Evolutionary conservation across 2,329 filamentous ascomycete genomes (phyloP).

Genomic region (Monilinia vaccinii-corymbosi): DNA sequence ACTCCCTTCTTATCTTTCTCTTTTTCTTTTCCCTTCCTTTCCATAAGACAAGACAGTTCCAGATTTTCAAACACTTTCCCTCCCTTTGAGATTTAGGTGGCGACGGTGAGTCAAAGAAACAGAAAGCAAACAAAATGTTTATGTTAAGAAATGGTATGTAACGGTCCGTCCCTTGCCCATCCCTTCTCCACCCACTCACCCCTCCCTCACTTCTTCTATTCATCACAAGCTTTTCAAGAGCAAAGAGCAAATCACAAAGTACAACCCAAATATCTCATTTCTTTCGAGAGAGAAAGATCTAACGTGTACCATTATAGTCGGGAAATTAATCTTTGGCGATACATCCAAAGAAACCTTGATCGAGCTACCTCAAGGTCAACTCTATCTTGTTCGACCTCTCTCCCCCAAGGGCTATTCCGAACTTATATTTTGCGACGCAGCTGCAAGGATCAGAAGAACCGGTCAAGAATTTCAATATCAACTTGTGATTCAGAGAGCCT

Average conservation of each 20-base stretch:
- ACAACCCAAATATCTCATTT: neutral
- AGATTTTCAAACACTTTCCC: neutral
- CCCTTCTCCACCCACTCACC: neutral
- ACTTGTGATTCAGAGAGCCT: conserved; percentile 89
- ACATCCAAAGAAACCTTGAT: conserved; percentile 76
- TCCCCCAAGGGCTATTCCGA: conserved; percentile 98
- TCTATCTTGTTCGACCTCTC: conserved; percentile 90
- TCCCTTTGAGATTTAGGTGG: neutral
- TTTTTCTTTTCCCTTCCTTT: neutral
- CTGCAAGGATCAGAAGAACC: conserved; percentile 83
- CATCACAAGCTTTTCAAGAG: neutral
- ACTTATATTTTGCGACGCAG: conserved; percentile 96
- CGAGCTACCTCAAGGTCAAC: conserved; percentile 89
- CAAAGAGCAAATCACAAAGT: neutral
- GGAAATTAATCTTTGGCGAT: conserved; percentile 87
- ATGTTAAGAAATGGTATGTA: conserved; percentile 36
- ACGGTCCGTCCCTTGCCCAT: neutral
- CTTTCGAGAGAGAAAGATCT: neutral
- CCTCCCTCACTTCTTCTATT: conserved; percentile 10
- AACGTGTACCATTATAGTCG: conserved; percentile 45
- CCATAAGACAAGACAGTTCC: neutral
- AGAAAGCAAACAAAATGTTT: conserved; percentile 30
- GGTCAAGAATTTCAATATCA: conserved; percentile 96
- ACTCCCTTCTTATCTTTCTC: neutral
- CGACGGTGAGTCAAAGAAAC: neutral